A percentile compares a stretch with the other conserved stretches of the same genome.
Conservation (phyloP, 1,284 basidiomycete species). For the Agroathelia rolfsii region DNA sequence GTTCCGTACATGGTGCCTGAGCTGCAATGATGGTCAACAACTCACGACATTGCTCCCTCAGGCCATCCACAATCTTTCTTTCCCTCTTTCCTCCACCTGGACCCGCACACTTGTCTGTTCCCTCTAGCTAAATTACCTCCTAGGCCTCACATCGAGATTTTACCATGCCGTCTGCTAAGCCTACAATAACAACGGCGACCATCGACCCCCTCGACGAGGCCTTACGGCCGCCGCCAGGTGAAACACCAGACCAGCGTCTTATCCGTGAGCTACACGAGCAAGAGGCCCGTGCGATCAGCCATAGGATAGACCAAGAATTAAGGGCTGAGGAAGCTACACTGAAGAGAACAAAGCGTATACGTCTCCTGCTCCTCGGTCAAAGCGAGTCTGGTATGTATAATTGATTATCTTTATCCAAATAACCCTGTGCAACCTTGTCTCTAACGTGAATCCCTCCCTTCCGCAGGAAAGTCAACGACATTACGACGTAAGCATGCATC, state of each 20-base stretch:
- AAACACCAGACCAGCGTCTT: conserved; percentile 44
- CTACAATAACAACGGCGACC: too few species aligned
- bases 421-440: conserved; percentile 1
- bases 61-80: too few species aligned
- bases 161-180: too few species aligned
- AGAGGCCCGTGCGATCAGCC: conserved; percentile 50
- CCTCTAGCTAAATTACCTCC: too few species aligned
- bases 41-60: too few species aligned
- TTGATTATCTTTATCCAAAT: conserved; percentile 2
- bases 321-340: conserved; percentile 49
- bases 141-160: too few species aligned
- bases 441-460: conserved; percentile 6
- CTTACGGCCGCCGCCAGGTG: conserved; percentile 51
- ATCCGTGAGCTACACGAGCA: conserved; percentile 46
- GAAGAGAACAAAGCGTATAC: conserved; percentile 54
- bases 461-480: conserved; percentile 61
- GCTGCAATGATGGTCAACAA: too few species aligned
- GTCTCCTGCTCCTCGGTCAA: conserved; percentile 60
- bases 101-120: too few species aligned
- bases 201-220: conserved; percentile 57
- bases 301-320: conserved; percentile 57
- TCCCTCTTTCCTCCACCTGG: too few species aligned
- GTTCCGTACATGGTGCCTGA: too few species aligned
- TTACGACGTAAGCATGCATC: conserved; percentile 48
- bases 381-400: conserved; percentile 55